Conservation (phyloP, 805 yeast genomes). For the Yarrowia sp. region DNA sequence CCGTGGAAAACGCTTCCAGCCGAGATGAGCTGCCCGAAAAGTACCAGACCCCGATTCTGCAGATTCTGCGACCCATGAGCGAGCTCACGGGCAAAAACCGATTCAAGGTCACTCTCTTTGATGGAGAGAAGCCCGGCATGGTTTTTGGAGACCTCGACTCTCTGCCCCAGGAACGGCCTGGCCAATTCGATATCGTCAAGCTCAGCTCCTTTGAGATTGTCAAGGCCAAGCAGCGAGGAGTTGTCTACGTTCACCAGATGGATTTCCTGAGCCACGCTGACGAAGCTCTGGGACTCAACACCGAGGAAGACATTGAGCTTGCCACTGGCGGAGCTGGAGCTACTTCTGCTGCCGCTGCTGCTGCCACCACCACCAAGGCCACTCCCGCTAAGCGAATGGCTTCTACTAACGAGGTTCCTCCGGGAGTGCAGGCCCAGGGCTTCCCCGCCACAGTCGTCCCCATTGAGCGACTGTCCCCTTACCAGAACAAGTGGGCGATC, state of each 20-base stretch:
- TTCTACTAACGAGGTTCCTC: constrained; percentile 33
- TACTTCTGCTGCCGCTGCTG: not conserved
- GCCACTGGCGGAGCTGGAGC: not conserved
- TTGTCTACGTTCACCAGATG: constrained; percentile 15
- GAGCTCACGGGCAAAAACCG: constrained; percentile 27
- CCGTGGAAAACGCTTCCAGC: constrained; percentile 13
- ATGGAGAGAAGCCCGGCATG: constrained; percentile 18
- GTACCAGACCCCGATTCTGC: constrained; percentile 3
- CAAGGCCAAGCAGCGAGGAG: constrained; percentile 24
- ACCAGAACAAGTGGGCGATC: constrained; percentile 88
- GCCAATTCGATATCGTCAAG: constrained; percentile 15
- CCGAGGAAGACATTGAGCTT: not conserved
- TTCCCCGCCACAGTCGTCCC: constrained; percentile 60
- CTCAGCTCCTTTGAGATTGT: constrained; percentile 24
- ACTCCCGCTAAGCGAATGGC: constrained; percentile 20
- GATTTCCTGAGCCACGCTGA: constrained; percentile 24
- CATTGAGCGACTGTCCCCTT: constrained; percentile 89
- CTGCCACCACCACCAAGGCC: not conserved
- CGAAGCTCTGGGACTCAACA: constrained; percentile 24
- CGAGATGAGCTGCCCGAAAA: constrained; percentile 3
- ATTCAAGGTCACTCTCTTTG: constrained; percentile 32
- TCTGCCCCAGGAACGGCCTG: constrained; percentile 20
- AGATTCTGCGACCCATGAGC: constrained; percentile 16
- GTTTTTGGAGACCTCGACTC: constrained; percentile 32
- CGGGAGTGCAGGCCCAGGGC: constrained; percentile 23